phyloP scores from a whole-genome alignment of 2,329 filamentous ascomycete species.

The Paramyrothecium roridum region DNA sequence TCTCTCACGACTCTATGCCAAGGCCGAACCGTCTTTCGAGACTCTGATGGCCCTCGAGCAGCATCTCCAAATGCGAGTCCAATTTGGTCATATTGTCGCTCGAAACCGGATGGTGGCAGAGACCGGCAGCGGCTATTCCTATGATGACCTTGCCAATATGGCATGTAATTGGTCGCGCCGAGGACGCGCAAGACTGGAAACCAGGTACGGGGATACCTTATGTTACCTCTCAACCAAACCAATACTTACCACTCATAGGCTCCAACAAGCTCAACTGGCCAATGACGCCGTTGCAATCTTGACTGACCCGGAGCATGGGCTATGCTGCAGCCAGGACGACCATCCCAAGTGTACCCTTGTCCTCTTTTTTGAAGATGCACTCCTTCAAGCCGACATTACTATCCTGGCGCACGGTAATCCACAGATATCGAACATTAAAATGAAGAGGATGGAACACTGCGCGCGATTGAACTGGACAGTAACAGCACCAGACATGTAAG shows the following conservation, averaged over 20 bases:
- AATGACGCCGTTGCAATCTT: conserved; percentile 13
- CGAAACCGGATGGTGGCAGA: conserved; percentile 18
- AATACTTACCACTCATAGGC: conserved; percentile 11
- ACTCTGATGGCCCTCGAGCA: conserved; percentile 18
- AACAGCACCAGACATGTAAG: conserved; percentile 31
- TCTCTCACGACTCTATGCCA: conserved; percentile 13
- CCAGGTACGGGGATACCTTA: conserved; percentile 19
- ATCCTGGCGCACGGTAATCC: conserved; percentile 4
- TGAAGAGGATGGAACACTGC: conserved; percentile 15
- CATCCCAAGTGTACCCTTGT: conserved; percentile 15
- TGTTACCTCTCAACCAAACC: background rate
- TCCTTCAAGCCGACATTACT: conserved; percentile 16
- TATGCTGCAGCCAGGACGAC: conserved; percentile 10
- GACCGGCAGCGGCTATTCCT: conserved; percentile 14
- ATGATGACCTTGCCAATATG: conserved; percentile 18
- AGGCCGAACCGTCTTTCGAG: conserved; percentile 16
- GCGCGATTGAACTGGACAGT: conserved; percentile 27
- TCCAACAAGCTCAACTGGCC: conserved; percentile 8
- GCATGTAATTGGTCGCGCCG: conserved; percentile 21
- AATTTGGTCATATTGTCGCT: conserved; percentile 26
- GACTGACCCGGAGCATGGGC: conserved; percentile 3
- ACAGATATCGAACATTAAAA: conserved; percentile 17
- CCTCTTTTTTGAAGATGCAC: conserved; percentile 11
- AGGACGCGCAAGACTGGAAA: conserved; percentile 23
- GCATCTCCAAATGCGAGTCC: conserved; percentile 25